Evolutionary conservation across 768 basidiomycete genomes (phyloP).

Genomic region (Russula virescens): DNA sequence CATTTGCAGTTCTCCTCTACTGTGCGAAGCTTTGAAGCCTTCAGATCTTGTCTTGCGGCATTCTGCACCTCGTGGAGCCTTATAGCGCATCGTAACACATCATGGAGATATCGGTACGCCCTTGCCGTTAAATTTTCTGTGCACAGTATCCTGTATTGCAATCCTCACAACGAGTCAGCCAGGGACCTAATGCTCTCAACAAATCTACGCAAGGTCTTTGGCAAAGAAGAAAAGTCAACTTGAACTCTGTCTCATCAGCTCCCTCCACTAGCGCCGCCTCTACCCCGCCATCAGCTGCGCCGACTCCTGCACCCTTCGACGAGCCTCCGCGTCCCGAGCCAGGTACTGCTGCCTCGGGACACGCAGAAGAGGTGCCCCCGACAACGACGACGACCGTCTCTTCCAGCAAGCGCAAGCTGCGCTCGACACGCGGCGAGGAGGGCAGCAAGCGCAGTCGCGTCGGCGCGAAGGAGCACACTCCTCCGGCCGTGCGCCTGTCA

Average conservation of each 20-base stretch:
- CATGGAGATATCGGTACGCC: constrained; percentile 16
- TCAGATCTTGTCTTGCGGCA: background rate
- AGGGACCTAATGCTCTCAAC: constrained; percentile 73
- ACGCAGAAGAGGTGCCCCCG: constrained; percentile 19
- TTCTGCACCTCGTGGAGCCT: background rate
- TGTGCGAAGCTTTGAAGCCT: too few relatives aligned
- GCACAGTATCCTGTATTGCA: background rate
- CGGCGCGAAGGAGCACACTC: constrained; percentile 55
- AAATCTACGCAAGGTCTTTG: constrained; percentile 76
- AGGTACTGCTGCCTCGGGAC: background rate
- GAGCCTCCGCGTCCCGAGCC: constrained; percentile 12
- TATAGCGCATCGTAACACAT: background rate
- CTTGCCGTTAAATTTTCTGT: background rate
- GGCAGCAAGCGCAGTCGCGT: constrained; percentile 49
- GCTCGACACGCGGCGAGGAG: constrained; percentile 49
- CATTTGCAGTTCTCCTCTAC: too few relatives aligned
- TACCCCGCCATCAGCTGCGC: too few relatives aligned
- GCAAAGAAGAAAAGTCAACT: constrained; percentile 68
- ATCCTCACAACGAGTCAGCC: constrained; percentile 36
- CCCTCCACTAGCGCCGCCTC: constrained; percentile 23
- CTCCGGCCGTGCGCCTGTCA: constrained; percentile 70
- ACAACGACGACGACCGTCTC: constrained; percentile 29
- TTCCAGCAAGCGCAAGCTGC: constrained; percentile 57
- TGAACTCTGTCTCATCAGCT: constrained; percentile 40
- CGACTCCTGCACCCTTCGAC: constrained; percentile 9